phyloP scores from a whole-genome alignment of 345 rosid genomes.

The Dipteronia dyeriana region DNA sequence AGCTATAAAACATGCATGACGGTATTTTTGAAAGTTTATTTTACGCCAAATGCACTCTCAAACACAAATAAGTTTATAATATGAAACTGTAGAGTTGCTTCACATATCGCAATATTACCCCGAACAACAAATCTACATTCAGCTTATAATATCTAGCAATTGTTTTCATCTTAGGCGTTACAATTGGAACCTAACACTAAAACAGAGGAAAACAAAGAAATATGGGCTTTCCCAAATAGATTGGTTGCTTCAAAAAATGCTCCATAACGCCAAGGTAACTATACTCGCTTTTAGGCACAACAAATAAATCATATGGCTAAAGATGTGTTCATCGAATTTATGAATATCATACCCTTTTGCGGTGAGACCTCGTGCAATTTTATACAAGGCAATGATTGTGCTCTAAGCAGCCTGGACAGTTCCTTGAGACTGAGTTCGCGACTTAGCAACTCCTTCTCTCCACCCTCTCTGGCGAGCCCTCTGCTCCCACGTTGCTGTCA shows the following conservation, averaged over 20 bases:
- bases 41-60: too few relatives aligned
- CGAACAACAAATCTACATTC: not conserved
- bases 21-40: too few relatives aligned
- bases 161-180: conserved; percentile 2
- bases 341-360: conserved; percentile 10
- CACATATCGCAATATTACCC: too few relatives aligned
- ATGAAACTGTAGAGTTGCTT: too few relatives aligned
- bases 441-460: conserved; percentile 60
- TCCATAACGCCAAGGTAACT: not conserved
- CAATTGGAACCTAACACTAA: conserved; percentile 1
- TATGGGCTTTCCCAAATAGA: not conserved
- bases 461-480: conserved; percentile 92
- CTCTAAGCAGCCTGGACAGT: conserved; percentile 46
- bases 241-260: conserved; percentile 15
- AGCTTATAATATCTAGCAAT: not conserved
- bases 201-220: not conserved
- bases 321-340: not conserved
- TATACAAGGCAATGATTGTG: not conserved
- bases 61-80: not conserved
- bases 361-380: not conserved
- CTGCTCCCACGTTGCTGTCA: conserved; percentile 70
- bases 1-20: too few relatives aligned
- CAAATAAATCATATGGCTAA: conserved; percentile 10
- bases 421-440: conserved; percentile 51
- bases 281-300: conserved; percentile 7